These are phyloP conservation scores for Sequoia sempervirens DNA, from an alignment of 75 land plant genomes.

Conservation along the genomic window DNA sequence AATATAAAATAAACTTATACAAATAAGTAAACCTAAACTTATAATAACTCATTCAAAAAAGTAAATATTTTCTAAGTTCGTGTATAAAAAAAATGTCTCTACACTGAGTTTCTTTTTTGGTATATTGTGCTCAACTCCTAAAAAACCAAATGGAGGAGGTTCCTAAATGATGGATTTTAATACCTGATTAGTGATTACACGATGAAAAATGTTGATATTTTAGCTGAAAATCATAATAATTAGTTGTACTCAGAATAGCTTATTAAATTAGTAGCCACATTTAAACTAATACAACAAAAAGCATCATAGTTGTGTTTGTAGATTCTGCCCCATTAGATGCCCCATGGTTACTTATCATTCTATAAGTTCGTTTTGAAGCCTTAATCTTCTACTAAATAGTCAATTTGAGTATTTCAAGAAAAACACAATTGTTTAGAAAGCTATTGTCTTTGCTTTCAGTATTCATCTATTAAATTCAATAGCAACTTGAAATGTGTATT, in stretches of 20 bases:
- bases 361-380: no score
- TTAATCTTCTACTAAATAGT: no score
- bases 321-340: no score
- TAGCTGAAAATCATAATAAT: background rate
- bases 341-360: no score
- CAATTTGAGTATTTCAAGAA: no score
- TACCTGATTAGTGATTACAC: background rate
- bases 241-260: background rate
- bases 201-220: background rate
- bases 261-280: background rate
- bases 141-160: background rate
- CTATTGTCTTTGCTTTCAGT: no score
- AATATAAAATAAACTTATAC: background rate
- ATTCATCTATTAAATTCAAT: no score
- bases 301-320: background rate
- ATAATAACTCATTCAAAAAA: background rate
- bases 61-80: constrained; percentile 2
- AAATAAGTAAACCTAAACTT: background rate
- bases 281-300: background rate
- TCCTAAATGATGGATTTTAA: background rate
- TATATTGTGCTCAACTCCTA: background rate
- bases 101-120: background rate
- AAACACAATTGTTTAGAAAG: no score
- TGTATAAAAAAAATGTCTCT: background rate
- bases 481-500: no score